These are phyloP conservation scores for Camillea tinctor DNA, from an alignment of 2,329 filamentous ascomycete genomes.

Conservation along the genomic window DNA sequence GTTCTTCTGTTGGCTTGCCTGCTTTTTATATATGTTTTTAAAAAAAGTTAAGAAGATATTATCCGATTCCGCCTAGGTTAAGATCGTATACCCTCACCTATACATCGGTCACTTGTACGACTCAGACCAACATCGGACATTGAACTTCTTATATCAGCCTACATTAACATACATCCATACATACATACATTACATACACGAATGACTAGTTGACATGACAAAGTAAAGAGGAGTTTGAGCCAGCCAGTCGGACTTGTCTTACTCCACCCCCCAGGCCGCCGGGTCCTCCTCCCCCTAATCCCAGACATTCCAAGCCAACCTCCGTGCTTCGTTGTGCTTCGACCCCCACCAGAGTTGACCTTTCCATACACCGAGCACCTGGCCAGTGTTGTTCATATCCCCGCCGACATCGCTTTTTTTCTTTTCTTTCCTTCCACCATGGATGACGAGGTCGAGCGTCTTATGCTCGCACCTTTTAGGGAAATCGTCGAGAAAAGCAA, in stretches of 20 bases:
- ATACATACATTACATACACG: too few species aligned
- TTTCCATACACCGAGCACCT: background rate
- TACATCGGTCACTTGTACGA: background rate
- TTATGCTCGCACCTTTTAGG: conserved; percentile 51
- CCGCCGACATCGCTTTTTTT: background rate
- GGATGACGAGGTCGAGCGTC: conserved; percentile 35
- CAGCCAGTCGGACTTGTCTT: background rate
- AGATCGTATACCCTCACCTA: background rate
- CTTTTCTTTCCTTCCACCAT: conserved; percentile 16
- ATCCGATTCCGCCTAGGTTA: background rate
- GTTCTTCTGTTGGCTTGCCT: background rate
- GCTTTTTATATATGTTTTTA: too few species aligned
- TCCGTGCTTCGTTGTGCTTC: background rate
- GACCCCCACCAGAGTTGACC: background rate
- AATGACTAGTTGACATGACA: background rate
- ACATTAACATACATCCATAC: too few species aligned
- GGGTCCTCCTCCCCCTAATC: background rate
- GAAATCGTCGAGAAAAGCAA: conserved; percentile 54
- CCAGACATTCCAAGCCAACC: background rate
- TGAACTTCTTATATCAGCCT: background rate
- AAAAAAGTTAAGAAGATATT: background rate
- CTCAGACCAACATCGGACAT: too few species aligned
- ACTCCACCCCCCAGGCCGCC: background rate
- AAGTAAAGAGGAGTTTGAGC: background rate
- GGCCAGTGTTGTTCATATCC: background rate